Percentiles rank a stretch among this genome's conserved stretches.
phyloP scores from a whole-genome alignment of 2,329 filamentous ascomycete species.

The Daldinia eschscholtzii region DNA sequence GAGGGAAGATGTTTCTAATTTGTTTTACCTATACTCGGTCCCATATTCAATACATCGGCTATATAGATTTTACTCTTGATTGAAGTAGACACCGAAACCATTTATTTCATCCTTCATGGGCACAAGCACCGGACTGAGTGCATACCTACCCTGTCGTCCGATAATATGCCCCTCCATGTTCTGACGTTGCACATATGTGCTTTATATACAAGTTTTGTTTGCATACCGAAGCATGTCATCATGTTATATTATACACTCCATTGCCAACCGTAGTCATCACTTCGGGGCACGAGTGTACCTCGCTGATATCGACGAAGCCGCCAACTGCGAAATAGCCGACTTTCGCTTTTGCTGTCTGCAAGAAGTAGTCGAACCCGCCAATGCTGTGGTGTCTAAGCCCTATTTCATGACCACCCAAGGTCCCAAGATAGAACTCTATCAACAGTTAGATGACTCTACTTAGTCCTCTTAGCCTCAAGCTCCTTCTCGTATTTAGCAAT shows the following conservation, averaged over 20 bases:
- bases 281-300: not conserved
- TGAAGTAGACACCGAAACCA: slow-evolving; percentile 7
- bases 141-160: not conserved
- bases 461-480: slow-evolving; percentile 67
- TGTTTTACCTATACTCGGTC: slow-evolving; percentile 15
- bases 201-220: slow-evolving; percentile 26
- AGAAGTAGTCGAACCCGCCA: not conserved
- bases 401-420: not conserved
- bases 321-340: not conserved
- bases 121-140: not conserved
- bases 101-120: slow-evolving; percentile 9
- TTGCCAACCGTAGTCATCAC: not conserved
- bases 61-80: slow-evolving; percentile 13
- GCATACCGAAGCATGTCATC: slow-evolving; percentile 20
- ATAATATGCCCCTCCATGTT: not conserved
- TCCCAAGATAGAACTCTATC: not conserved
- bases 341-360: not conserved
- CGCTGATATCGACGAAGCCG: not conserved
- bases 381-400: not conserved
- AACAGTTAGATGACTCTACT: slow-evolving; percentile 53
- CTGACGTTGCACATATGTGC: not conserved
- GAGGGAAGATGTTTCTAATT: slow-evolving; percentile 38
- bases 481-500: slow-evolving; percentile 71
- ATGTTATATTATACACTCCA: slow-evolving; percentile 24
- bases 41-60: slow-evolving; percentile 16